Base-by-base conservation (phyloP, 495 filamentous ascomycete species). In the Astrothelium macrocarpum region DNA sequence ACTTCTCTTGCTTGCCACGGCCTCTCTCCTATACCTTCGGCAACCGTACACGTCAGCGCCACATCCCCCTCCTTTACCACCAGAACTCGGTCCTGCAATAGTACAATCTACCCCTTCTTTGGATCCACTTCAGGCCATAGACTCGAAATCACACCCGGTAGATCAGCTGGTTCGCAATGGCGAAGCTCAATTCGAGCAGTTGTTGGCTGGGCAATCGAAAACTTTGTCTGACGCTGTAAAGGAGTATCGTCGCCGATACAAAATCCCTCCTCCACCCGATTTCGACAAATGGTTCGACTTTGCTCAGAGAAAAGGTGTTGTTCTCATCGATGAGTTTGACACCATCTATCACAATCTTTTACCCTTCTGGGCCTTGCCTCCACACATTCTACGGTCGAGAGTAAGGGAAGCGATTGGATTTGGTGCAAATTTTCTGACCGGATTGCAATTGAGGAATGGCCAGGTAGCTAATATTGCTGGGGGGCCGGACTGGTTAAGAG, bases 251-350 rank as follows among this genome's bases (percentile, higher is more conserved):
- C 79, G 84, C 32, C 78, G 86, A 60, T 74, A 81, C 53, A 75
- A 78, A 1, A 75, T 84, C 29, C 71, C 77, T 3, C 87, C 87
- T 16, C 87, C 87, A 64, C 77, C 80, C 0, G 76, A 82, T 53
- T 90, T 89, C 65, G 84, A 89, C 67, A 72, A 81, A 63, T 93
- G 90, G 90, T 91, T 84, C 68, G 76, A 86, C 42, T 92, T 86
- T 72, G 87, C 90, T 9, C 81, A 73, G 26, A 75, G 75, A 12
- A 82, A 81, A 46, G 80, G 79, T 5, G 88, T 89, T 1, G 74
- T 84, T 12, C 76, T 91, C 12, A 81, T 92, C 64, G 90, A 95
- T 65, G 82, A 88, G 64, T 93, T 87, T 65, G 85, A 89, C 65
- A 84, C 86, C 62, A 90, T 94, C 10, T 79, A 87, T 64, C 75